These are phyloP conservation scores for Pyrenochaeta sp. DNA, from an alignment of 2,329 filamentous ascomycete genomes.

Conservation along the genomic window DNA sequence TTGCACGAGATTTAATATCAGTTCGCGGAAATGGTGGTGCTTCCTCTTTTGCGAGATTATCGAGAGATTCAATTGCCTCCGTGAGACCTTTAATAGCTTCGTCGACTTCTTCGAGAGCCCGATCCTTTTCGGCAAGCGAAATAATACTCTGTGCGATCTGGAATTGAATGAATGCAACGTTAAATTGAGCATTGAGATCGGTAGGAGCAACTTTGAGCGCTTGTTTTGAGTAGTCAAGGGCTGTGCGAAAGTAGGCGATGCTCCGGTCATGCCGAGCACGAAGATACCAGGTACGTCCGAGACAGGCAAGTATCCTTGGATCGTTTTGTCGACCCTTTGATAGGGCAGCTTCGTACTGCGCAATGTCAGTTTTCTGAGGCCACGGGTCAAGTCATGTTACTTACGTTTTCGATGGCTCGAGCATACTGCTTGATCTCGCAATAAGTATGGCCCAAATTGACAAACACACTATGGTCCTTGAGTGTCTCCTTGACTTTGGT, in stretches of 20 bases:
- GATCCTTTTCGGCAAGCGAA: conserved; percentile 75
- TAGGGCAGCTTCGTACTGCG: conserved; percentile 82
- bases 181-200: conserved; percentile 93
- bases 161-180: conserved; percentile 96
- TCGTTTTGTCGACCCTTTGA: conserved; percentile 82
- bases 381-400: conserved; percentile 25
- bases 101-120: conserved; percentile 81
- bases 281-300: conserved; percentile 87
- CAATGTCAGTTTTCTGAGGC: conserved; percentile 14
- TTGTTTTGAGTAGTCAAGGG: conserved; percentile 70
- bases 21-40: conserved; percentile 86
- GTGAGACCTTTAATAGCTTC: conserved; percentile 82
- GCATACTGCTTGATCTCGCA: conserved; percentile 88
- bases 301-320: conserved; percentile 80
- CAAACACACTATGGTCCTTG: conserved; percentile 84
- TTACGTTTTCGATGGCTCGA: conserved; percentile 84
- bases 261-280: conserved; percentile 76
- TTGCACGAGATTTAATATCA: conserved; percentile 92
- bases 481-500: conserved; percentile 90
- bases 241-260: conserved; percentile 68
- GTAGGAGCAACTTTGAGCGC: conserved; percentile 81
- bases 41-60: conserved; percentile 66
- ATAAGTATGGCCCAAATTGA: conserved; percentile 94
- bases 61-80: conserved; percentile 78
- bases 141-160: conserved; percentile 87